These are phyloP conservation scores for Bipolaris oryzae DNA, from an alignment of 2,329 filamentous ascomycete species.

Conservation along the genomic window DNA sequence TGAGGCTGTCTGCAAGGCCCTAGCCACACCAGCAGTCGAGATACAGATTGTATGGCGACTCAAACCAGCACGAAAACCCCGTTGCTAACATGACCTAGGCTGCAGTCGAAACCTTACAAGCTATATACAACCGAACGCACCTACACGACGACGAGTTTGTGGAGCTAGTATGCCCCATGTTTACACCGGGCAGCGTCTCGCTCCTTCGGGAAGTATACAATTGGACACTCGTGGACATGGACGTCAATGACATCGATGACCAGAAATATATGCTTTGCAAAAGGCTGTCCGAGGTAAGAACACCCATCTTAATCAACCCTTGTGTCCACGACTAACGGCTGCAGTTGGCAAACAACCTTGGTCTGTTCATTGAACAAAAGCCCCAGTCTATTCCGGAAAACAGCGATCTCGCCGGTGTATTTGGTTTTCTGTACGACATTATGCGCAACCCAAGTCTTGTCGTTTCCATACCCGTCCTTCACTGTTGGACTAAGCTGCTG, in stretches of 20 bases:
- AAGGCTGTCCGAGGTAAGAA: conserved; percentile 83
- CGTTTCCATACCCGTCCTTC: conserved; percentile 89
- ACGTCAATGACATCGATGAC: conserved; percentile 83
- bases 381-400: conserved; percentile 68
- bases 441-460: conserved; percentile 86
- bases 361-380: conserved; percentile 81
- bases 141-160: conserved; percentile 80
- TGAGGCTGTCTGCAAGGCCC: conserved; percentile 48
- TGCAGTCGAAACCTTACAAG: conserved; percentile 81
- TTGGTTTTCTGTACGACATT: conserved; percentile 79
- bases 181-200: conserved; percentile 71
- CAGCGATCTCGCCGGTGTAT: conserved; percentile 73
- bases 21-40: conserved; percentile 45
- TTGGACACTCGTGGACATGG: conserved; percentile 79
- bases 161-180: conserved; percentile 79
- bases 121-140: conserved; percentile 75
- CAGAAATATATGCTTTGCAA: conserved; percentile 91
- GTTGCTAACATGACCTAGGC: conserved; percentile 40
- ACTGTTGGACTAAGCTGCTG: conserved; percentile 86
- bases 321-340: conserved; percentile 24
- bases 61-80: background rate
- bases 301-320: conserved; percentile 1
- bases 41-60: conserved; percentile 41
- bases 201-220: conserved; percentile 76
- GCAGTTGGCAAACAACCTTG: conserved; percentile 83